Conservation (phyloP, 176 grass and related monocot genomes). For the Ensete glaucum region DNA sequence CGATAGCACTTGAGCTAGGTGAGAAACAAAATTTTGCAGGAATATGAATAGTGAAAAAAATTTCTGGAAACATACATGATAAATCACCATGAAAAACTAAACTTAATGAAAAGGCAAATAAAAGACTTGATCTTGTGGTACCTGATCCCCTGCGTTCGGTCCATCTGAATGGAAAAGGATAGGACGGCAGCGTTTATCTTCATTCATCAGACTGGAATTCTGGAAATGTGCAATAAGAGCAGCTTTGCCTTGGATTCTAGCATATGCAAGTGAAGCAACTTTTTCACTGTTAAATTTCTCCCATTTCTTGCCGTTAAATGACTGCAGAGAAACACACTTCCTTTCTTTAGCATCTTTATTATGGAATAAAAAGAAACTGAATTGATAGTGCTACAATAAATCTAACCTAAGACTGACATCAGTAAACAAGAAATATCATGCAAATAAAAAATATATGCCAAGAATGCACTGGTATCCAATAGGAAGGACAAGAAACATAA, state of each 20-base stretch:
- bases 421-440: not conserved
- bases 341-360: not conserved
- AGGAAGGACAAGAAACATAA: not conserved
- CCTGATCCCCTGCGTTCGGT: slow-evolving; percentile 97
- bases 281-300: slow-evolving; percentile 99
- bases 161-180: slow-evolving; percentile 95
- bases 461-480: not conserved
- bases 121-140: slow-evolving; percentile 12
- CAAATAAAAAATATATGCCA: not conserved
- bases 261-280: slow-evolving; percentile 94
- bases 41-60: too few relatives aligned
- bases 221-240: slow-evolving; percentile 86
- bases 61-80: not conserved
- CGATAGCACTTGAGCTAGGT: too few relatives aligned
- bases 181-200: slow-evolving; percentile 91
- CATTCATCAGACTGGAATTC: slow-evolving; percentile 97
- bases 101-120: slow-evolving; percentile 3
- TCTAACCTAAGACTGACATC: not conserved
- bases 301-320: slow-evolving; percentile 94
- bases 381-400: not conserved
- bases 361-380: slow-evolving; percentile 12
- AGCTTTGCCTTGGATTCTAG: slow-evolving; percentile 81
- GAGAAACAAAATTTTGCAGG: too few relatives aligned
- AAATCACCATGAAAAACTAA: not conserved
- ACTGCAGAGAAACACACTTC: slow-evolving; percentile 35